Base-by-base conservation (phyloP, 805 yeast genomes). In the Teunomyces lycoperdinae region DNA sequence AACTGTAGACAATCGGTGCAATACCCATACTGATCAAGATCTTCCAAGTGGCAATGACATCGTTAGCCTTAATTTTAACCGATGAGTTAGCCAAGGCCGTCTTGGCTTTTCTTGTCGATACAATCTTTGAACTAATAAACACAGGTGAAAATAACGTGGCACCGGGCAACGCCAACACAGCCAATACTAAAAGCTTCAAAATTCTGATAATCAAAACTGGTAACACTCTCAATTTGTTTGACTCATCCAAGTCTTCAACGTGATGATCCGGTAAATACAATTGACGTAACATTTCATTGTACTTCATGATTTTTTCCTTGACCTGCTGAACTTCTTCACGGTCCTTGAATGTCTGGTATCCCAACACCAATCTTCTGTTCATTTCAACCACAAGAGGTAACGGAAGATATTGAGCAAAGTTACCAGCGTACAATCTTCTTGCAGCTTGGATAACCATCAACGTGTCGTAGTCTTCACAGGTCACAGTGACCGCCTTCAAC, bases 1-100 rank as follows among this genome's bases (percentile, higher is more conserved):
- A 73, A 32, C 83, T 80, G 71, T 92, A 94, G 27, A 94, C 71
- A 36, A 89, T 64, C 2, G 99, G 99, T 0, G 97, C 95, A 46
- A 89, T 70, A 4, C 92, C 95, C 79, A 94, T 79, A 30, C 91
- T 83, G 34, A 92, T 89, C 53, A 94, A 73, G 42, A 94, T 85
- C 67, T 94, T 94, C 99, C 99, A 94, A 1, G 98, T 91, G 1
- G 98, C 98, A 50, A 94, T 80, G 24, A 94, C 97, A 66, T 94
- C 99, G 48, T 83, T 85, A 13, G 96, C 99, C 60, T 84, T 83
- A 50, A 94, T 84, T 64, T 94, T 94, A 17, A 94, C 99, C 0
- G 90, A 78, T 0, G 97, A 90, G 6, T 79, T 84, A 9, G 90
- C 91, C 50, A 94, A 74, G 0, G 98, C 99, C 42, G 80, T 78